Conservation (phyloP, 768 basidiomycete species). For the Naganishia kalamii region DNA sequence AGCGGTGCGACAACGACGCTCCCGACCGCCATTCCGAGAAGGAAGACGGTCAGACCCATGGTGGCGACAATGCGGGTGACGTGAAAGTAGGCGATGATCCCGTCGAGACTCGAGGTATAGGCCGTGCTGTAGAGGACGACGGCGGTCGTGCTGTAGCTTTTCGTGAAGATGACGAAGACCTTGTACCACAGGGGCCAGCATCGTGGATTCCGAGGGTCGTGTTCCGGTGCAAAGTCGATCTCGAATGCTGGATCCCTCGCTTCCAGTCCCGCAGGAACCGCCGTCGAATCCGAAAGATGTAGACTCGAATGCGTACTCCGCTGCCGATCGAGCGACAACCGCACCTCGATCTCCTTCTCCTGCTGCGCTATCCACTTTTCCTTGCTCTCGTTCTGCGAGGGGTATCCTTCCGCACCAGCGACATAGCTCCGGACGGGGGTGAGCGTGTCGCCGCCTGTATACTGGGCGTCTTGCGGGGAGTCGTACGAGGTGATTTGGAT, state of each 20-base stretch:
- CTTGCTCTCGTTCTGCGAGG: conserved; percentile 2
- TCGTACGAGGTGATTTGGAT: neutral
- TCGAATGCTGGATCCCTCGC: conserved; percentile 13
- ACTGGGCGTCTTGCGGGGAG: neutral
- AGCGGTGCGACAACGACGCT: conserved; percentile 51
- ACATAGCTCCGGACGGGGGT: conserved; percentile 15
- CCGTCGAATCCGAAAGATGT: conserved; percentile 2
- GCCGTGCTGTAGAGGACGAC: conserved; percentile 18
- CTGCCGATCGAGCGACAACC: neutral
- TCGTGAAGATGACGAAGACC: conserved; percentile 8
- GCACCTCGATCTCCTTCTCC: neutral
- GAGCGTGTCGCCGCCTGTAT: neutral
- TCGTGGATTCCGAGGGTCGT: conserved; percentile 4
- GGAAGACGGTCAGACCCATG: conserved; percentile 59
- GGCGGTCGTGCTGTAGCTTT: conserved; percentile 13
- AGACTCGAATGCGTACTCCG: neutral
- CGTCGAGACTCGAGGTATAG: conserved; percentile 13
- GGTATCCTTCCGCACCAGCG: conserved; percentile 13
- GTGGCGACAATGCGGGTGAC: conserved; percentile 56
- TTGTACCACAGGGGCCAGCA: conserved; percentile 9
- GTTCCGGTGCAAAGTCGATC: neutral
- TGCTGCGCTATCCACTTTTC: conserved; percentile 11
- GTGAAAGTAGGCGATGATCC: conserved; percentile 51
- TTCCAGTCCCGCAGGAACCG: neutral
- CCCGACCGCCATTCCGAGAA: conserved; percentile 54